A percentile compares a stretch with the other conserved stretches of the same genome.
phyloP scores from a whole-genome alignment of 2,329 filamentous ascomycete species.

The Botrytis hyacinthi region DNA sequence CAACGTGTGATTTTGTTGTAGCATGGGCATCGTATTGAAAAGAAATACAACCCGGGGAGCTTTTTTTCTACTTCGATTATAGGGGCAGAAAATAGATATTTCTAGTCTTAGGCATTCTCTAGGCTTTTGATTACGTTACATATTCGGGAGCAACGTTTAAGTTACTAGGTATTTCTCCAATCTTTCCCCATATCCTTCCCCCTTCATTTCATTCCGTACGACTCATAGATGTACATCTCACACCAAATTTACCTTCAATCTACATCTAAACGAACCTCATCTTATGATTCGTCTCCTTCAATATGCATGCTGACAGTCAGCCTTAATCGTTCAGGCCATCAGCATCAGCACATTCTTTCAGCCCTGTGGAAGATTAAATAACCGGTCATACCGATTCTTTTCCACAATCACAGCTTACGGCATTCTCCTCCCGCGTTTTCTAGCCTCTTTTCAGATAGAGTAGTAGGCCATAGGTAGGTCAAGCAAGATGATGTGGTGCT shows the following conservation, averaged over 20 bases:
- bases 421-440: neutral
- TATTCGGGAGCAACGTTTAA: neutral
- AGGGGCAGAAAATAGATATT: neutral
- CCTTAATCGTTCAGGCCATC: conserved; percentile 21
- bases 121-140: neutral
- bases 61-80: neutral
- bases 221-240: neutral
- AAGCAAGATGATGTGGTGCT: conserved; percentile 5
- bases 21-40: neutral
- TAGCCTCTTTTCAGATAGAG: neutral
- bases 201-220: neutral
- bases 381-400: neutral
- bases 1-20: neutral
- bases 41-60: neutral
- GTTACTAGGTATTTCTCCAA: neutral
- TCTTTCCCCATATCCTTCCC: no score
- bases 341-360: conserved; percentile 13
- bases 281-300: neutral
- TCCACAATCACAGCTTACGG: neutral
- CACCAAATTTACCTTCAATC: neutral
- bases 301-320: conserved; percentile 22
- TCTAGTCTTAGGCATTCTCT: neutral
- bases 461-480: neutral
- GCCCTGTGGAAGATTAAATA: conserved; percentile 9
- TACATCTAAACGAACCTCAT: neutral